A percentile compares a stretch with the other conserved stretches of the same genome.
These are phyloP conservation scores for Agarophyton chilense DNA, from an alignment of 23 red algal genomes.

Conservation along the genomic window DNA sequence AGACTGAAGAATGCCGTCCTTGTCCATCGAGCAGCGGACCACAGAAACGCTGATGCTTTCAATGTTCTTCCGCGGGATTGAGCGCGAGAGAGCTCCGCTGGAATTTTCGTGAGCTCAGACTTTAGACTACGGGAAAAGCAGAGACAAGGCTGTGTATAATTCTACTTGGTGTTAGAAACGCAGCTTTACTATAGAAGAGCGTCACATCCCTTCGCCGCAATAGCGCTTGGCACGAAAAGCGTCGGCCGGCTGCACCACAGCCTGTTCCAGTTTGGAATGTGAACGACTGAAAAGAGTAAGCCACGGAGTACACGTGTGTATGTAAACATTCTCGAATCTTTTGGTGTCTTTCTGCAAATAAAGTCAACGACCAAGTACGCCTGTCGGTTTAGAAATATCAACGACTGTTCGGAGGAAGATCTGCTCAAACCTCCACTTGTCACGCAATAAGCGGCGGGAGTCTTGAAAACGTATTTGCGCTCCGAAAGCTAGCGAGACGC, in stretches of 20 bases:
- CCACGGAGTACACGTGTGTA: too few species aligned
- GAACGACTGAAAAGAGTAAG: too few species aligned
- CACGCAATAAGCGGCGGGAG: not conserved
- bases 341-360: not conserved
- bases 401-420: constrained; percentile 36
- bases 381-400: constrained; percentile 35
- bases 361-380: not conserved
- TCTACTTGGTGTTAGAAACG: too few species aligned
- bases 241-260: too few species aligned
- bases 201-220: too few species aligned
- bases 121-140: too few species aligned
- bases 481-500: not conserved
- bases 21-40: not conserved
- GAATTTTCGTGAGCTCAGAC: too few species aligned
- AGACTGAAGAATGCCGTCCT: constrained; percentile 2
- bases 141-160: too few species aligned
- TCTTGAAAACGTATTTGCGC: not conserved
- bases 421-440: constrained; percentile 20
- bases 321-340: too few species aligned
- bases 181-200: too few species aligned
- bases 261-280: too few species aligned
- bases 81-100: not conserved
- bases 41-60: not conserved
- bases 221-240: too few species aligned
- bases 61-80: not conserved